phyloP scores from a whole-genome alignment of 805 yeast genomes.

The Saturnispora sanitii region DNA sequence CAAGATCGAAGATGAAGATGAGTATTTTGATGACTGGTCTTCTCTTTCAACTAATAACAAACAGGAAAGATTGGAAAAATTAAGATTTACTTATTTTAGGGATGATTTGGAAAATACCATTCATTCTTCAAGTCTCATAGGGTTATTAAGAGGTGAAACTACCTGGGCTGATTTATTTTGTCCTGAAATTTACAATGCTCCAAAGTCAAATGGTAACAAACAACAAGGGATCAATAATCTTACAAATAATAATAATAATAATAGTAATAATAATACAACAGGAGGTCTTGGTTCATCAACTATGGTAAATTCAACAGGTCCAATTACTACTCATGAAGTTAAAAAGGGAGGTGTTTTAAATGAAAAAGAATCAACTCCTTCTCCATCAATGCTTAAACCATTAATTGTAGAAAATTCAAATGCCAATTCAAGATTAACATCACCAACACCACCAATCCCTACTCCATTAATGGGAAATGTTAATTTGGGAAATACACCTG shows the following conservation, averaged over 20 bases:
- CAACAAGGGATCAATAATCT: too few species aligned
- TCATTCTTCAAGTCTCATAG: slow-evolving; percentile 82
- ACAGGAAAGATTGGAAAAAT: slow-evolving; percentile 33
- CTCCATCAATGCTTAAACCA: neutral
- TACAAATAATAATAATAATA: too few species aligned
- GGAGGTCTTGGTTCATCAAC: too few species aligned
- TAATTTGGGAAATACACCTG: neutral
- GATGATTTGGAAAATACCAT: slow-evolving; percentile 84
- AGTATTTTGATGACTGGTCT: slow-evolving; percentile 10
- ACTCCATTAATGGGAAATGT: neutral
- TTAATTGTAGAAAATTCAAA: neutral
- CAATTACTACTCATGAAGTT: too few species aligned
- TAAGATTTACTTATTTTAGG: slow-evolving; percentile 84
- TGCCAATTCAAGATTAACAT: neutral
- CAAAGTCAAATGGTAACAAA: too few species aligned
- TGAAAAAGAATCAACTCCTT: neutral
- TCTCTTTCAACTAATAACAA: slow-evolving; percentile 9
- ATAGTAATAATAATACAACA: too few species aligned
- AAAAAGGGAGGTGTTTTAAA: too few species aligned
- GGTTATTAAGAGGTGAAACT: slow-evolving; percentile 49
- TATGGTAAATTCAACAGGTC: too few species aligned
- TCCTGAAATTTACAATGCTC: slow-evolving; percentile 28
- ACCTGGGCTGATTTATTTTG: slow-evolving; percentile 52
- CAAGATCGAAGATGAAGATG: slow-evolving; percentile 4
- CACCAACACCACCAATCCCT: neutral